Conservation (phyloP, 495 filamentous ascomycete species). For the Tuber melanosporum region DNA sequence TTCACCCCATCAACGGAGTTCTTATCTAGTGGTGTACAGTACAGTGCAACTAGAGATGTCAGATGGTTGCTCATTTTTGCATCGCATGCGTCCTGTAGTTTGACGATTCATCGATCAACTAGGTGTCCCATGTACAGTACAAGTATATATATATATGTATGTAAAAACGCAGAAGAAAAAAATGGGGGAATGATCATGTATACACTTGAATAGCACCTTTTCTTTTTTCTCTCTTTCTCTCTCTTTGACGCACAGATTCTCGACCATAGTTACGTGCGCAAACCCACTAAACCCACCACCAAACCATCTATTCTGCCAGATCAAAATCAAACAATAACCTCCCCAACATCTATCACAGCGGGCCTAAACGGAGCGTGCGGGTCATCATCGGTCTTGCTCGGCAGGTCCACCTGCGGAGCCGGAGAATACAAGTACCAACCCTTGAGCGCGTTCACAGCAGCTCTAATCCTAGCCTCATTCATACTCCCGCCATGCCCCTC, state of each 20-base stretch:
- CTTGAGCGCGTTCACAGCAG: constrained; percentile 77
- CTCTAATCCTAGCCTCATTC: constrained; percentile 66
- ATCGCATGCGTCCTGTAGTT: not conserved
- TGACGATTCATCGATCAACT: not conserved
- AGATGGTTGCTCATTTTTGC: not conserved
- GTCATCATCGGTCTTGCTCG: constrained; percentile 68
- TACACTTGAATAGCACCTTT: not conserved
- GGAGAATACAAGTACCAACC: constrained; percentile 95
- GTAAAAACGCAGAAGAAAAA: not conserved
- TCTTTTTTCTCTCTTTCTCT: not conserved
- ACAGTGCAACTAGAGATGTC: not conserved
- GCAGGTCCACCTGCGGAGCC: constrained; percentile 51
- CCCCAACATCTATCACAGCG: constrained; percentile 80
- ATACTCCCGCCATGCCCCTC: constrained; percentile 73
- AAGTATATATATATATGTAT: not conserved
- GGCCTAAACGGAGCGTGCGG: constrained; percentile 60
- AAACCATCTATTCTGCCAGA: not conserved
- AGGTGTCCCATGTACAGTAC: not conserved
- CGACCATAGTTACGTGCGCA: not conserved
- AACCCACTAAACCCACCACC: not conserved
- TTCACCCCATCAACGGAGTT: not conserved
- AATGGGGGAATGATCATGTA: not conserved
- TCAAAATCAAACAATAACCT: constrained; percentile 63
- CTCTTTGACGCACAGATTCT: not conserved
- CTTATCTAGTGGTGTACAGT: not conserved